phyloP scores from a whole-genome alignment of 2,329 filamentous ascomycete species.

The Trichoderma semiorbis region DNA sequence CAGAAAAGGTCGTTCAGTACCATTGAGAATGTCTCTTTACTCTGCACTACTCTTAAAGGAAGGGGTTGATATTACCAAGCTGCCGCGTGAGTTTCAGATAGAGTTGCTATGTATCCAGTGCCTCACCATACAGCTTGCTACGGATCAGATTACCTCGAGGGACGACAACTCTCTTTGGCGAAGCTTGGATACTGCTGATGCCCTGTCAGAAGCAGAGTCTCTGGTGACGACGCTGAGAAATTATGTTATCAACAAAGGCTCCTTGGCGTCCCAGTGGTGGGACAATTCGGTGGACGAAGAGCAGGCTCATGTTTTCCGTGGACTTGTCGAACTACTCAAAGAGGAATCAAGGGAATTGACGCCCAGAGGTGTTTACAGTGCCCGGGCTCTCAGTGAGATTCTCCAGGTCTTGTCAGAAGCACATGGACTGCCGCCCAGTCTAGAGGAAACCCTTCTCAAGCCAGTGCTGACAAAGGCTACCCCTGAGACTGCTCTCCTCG shows the following conservation, averaged over 20 bases:
- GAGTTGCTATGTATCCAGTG: slow-evolving; percentile 52
- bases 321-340: slow-evolving; percentile 44
- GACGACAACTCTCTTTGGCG: slow-evolving; percentile 47
- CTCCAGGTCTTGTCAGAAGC: slow-evolving; percentile 45
- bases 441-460: slow-evolving; percentile 47
- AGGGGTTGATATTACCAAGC: slow-evolving; percentile 35
- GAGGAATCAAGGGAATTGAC: slow-evolving; percentile 41
- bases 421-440: slow-evolving; percentile 42
- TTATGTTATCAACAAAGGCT: slow-evolving; percentile 33
- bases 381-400: slow-evolving; percentile 50
- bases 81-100: slow-evolving; percentile 42
- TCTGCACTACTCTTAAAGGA: slow-evolving; percentile 54
- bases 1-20: slow-evolving; percentile 64
- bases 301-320: slow-evolving; percentile 37
- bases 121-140: slow-evolving; percentile 49
- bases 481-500: slow-evolving; percentile 45
- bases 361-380: slow-evolving; percentile 48
- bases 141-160: slow-evolving; percentile 51
- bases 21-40: slow-evolving; percentile 74
- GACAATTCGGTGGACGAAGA: slow-evolving; percentile 31
- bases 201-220: slow-evolving; percentile 40
- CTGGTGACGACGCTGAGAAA: slow-evolving; percentile 41
- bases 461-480: slow-evolving; percentile 46
- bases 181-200: slow-evolving; percentile 35
- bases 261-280: slow-evolving; percentile 38